Evolutionary conservation across 495 filamentous ascomycete genomes (phyloP).

Genomic region (Neurospora intermedia): DNA sequence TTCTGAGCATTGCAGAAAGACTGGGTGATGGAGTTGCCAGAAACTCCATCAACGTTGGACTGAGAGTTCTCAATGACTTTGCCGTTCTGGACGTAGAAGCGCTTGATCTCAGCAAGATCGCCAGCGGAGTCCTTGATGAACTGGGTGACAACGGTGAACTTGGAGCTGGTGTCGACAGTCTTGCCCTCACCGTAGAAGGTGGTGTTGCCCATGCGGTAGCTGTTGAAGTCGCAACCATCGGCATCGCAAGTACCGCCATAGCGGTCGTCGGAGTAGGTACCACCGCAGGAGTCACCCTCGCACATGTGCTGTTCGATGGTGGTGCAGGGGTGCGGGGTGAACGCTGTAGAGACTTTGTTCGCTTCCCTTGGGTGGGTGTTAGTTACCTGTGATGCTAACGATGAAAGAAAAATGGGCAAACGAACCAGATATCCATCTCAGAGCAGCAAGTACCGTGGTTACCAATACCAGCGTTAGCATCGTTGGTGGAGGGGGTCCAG

Average conservation of each 20-base stretch:
- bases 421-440: constrained; percentile 56
- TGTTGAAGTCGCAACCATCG: constrained; percentile 68
- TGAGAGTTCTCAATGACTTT: constrained; percentile 48
- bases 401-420: too few relatives aligned
- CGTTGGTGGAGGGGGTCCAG: constrained; percentile 48
- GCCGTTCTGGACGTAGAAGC: constrained; percentile 63
- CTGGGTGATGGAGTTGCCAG: constrained; percentile 48
- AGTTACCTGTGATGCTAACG: too few relatives aligned
- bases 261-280: constrained; percentile 38
- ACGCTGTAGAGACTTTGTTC: constrained; percentile 37
- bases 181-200: constrained; percentile 51
- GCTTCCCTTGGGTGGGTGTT: too few relatives aligned
- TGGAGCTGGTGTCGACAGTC: constrained; percentile 53
- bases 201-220: constrained; percentile 53
- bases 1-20: constrained; percentile 53
- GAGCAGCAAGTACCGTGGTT: constrained; percentile 58
- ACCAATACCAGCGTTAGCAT: constrained; percentile 49
- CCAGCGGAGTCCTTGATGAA: constrained; percentile 44
- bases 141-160: constrained; percentile 66
- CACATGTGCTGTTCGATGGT: constrained; percentile 46
- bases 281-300: constrained; percentile 36
- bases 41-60: constrained; percentile 38
- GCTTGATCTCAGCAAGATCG: constrained; percentile 51
- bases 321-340: constrained; percentile 60
- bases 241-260: constrained; percentile 58